Base-by-base conservation (phyloP, 176 grass and related monocot genomes). In the Tuctoria greenei region DNA sequence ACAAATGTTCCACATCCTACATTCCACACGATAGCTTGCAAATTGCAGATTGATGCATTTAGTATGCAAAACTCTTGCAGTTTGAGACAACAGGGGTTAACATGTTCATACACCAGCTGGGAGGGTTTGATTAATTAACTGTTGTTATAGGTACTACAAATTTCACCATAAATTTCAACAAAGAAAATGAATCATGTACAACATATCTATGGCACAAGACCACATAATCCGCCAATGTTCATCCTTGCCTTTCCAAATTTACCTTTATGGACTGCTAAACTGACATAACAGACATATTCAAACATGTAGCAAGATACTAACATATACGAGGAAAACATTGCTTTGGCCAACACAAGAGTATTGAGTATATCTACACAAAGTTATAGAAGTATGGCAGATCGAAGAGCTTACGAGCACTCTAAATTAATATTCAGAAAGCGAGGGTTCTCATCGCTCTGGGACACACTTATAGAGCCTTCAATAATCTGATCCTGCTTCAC, bases 371-470 rank as follows among this genome's bases (percentile, higher is more conserved):
- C 5, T 57, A 5, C 14, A 86, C 34, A 17, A 40, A 75, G 79
- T 31, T 40, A 59, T 40, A 26, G 0, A 86, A 79, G 55, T n/a
- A 67, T 60, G 42, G 27, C 46, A 38, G 34, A 15, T 21, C 72
- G 23, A 74, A 35, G 59, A 82, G 84, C 93, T 93, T 78, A 97
- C 90, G 54, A 85, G 85, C 87, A 97, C 43, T 93, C 83, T 44
- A 97, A 83, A 61, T 93, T 88, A 85, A 97, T 88, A 85, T 93
- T 93, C 80, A 93, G 72, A 88, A 82, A 93, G 26, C 93, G 87
- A 23, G 86, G 85, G 69, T 93, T 97, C 83, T 97, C 90, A 83
- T 87, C 74, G 15, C 85, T 90, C 34, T 93, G 93, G 71, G 90
- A 77, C 61, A 97, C 73, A 0, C 28, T 93, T 73, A 97, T 66